Evolutionary conservation across 2,329 filamentous ascomycete genomes (phyloP).

Genomic region (Nannizziopsis barbatae): DNA sequence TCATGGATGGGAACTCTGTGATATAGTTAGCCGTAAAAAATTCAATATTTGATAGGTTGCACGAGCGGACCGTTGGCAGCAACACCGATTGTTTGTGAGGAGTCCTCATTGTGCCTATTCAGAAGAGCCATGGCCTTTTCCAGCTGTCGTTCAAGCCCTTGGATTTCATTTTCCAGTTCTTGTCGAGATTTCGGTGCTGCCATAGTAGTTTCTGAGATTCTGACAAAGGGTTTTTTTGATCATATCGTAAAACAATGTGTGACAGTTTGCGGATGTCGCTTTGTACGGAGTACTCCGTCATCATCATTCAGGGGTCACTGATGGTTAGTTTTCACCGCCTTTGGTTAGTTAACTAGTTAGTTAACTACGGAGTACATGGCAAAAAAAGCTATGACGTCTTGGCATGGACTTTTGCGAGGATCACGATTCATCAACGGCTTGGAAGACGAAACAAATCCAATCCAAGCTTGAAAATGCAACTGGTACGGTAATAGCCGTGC

Average conservation of each 20-base stretch:
- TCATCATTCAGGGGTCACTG: no score
- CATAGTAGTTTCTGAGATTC: not conserved
- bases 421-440: not conserved
- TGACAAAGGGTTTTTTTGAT: not conserved
- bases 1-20: not conserved
- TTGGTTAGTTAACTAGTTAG: no score
- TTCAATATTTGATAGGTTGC: not conserved
- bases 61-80: not conserved
- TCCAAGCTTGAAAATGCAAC: not conserved
- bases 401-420: no score
- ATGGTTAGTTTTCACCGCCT: not conserved
- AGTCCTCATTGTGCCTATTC: constrained; percentile 16
- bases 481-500: not conserved
- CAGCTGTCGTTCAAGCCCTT: constrained; percentile 39
- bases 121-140: constrained; percentile 37
- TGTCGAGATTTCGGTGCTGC: not conserved
- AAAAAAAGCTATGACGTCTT: constrained; percentile 4
- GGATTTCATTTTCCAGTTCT: constrained; percentile 31
- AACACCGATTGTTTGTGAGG: constrained; percentile 13
- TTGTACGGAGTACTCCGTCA: no score
- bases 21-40: not conserved
- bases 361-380: not conserved
- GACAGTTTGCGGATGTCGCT: no score
- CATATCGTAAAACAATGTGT: not conserved
- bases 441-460: not conserved